Base-by-base conservation (phyloP, 2,329 filamentous ascomycete genomes). In the Pseudogymnoascus sp. region DNA sequence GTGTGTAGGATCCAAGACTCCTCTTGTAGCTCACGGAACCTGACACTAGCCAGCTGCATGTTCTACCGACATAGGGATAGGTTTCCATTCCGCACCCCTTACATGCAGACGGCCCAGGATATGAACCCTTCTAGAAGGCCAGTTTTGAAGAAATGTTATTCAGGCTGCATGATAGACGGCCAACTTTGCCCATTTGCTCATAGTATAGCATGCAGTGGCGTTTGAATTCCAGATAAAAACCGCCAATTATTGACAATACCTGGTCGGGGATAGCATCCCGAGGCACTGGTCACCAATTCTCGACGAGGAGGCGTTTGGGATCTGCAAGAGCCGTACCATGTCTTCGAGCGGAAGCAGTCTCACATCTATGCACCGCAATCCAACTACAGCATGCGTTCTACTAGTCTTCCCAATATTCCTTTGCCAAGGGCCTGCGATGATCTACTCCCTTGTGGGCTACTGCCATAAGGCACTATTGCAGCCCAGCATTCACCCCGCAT, bases 41-140 rank as follows among this genome's bases (percentile, higher is more conserved):
- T 55, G 48, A 29, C 48, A 55, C 48, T 55, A 21, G 29, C 27
- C n/a, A 12, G 8, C 48, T 33, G 48, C 29, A 33, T 55, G 48
- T 55, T 55, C 48, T 55, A 55, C n/a, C 29, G 48, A 21, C 15
- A 55, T 55, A 33, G 48, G 48, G 29, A 55, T 55, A 35, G 29
- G 45, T 6, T 13, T 33, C 33, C n/a, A 10, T 29, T 13, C 9
- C 15, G 33, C 29, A 21, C 48, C 29, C 29, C 48, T 55, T 55
- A 6, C 48, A 55, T 55, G 29, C 29, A 33, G 10, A 55, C 15
- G 29, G n/a, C 9, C 48, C 33, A 27, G 48, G 48, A 33, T 55
- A 10, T 2, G 48, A 55, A 55, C 25, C n/a, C 48, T 55, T 55
- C 29, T 33, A 33, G 48, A 55, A 55, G 15, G 15, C n/a, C 29